These are phyloP conservation scores for Eurotiales sp. DNA, from an alignment of 2,329 filamentous ascomycete genomes.

Conservation along the genomic window DNA sequence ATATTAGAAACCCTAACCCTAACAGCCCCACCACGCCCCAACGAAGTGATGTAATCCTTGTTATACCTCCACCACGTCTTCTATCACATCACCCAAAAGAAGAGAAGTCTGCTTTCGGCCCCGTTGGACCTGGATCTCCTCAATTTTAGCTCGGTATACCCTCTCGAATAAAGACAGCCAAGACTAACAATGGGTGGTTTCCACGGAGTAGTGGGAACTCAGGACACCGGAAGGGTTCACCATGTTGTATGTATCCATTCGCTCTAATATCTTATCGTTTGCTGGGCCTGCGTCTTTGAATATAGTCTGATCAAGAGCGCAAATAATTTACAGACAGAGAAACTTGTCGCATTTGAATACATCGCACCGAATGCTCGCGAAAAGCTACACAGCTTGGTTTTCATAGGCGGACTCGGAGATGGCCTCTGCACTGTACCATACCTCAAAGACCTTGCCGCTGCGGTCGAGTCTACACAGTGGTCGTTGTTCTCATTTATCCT, in stretches of 20 bases:
- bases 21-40: not conserved
- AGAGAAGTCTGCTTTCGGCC: too few relatives aligned
- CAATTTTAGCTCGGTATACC: too few relatives aligned
- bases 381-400: conserved; percentile 51
- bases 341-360: conserved; percentile 42
- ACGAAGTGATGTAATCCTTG: conserved; percentile 2
- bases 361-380: conserved; percentile 19
- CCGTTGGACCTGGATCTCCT: too few relatives aligned
- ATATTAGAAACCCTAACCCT: not conserved
- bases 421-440: conserved; percentile 55
- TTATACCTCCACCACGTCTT: too few relatives aligned
- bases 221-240: conserved; percentile 11
- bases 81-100: too few relatives aligned
- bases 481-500: conserved; percentile 50
- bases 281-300: too few relatives aligned
- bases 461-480: conserved; percentile 51
- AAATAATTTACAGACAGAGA: conserved; percentile 29
- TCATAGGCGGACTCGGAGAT: conserved; percentile 58
- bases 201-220: conserved; percentile 12
- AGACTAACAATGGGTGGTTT: conserved; percentile 9
- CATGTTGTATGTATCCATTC: conserved; percentile 7
- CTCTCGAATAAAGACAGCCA: too few relatives aligned
- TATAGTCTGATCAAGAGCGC: not conserved
- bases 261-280: not conserved
- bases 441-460: conserved; percentile 46